Conservation (phyloP, 2,329 filamentous ascomycete genomes). For the Knufia petricola region DNA sequence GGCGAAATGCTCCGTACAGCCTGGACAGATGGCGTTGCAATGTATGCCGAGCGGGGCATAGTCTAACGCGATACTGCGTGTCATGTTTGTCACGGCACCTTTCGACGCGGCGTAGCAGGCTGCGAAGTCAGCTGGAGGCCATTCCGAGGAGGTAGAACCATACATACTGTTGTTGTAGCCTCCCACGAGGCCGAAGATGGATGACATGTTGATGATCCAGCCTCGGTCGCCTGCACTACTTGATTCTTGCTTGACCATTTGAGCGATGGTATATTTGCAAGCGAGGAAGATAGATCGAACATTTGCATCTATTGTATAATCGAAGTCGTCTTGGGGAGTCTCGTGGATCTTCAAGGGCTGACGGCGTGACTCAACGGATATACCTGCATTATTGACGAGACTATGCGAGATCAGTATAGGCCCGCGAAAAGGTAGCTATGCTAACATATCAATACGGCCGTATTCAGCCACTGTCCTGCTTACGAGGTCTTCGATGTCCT, state of each 20-base stretch:
- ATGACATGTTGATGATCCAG: constrained; percentile 37
- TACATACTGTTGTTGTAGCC: no score
- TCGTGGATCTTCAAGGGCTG: constrained; percentile 16
- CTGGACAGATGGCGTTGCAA: constrained; percentile 33
- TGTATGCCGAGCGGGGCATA: constrained; percentile 34
- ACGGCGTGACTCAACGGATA: constrained; percentile 31
- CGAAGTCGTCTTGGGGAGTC: constrained; percentile 68
- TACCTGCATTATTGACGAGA: constrained; percentile 95
- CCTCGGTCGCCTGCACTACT: constrained; percentile 11
- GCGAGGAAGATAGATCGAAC: constrained; percentile 95
- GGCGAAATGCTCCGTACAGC: constrained; percentile 24
- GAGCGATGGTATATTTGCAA: constrained; percentile 70
- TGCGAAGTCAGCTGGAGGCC: constrained; percentile 5
- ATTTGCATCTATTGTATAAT: constrained; percentile 84
- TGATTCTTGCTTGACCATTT: constrained; percentile 18
- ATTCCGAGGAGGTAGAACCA: no score
- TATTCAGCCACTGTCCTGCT: background rate
- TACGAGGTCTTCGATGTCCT: constrained; percentile 11
- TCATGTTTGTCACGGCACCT: constrained; percentile 37
- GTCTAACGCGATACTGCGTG: constrained; percentile 34
- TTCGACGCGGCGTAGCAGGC: constrained; percentile 42
- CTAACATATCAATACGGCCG: constrained; percentile 2
- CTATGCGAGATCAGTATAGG: constrained; percentile 40
- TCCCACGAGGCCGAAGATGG: constrained; percentile 13
- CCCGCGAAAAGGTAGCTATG: background rate